These are phyloP conservation scores for Nakazawaea peltata DNA, from an alignment of 805 yeast species.

Conservation along the genomic window DNA sequence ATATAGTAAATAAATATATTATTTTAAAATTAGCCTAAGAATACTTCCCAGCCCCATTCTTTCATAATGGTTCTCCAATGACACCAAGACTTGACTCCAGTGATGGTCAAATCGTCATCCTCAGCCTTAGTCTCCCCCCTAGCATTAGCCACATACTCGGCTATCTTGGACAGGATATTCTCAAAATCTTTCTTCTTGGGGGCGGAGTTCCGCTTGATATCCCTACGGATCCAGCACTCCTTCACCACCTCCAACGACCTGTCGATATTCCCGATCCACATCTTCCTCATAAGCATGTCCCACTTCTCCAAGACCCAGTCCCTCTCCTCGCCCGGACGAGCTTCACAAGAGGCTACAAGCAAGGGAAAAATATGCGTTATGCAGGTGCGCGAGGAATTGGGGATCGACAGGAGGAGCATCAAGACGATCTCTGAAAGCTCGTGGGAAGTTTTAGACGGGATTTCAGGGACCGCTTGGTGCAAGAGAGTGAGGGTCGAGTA, in stretches of 20 bases:
- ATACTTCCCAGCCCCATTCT: conserved; percentile 73
- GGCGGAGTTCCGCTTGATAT: conserved; percentile 27
- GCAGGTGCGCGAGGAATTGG: conserved; percentile 46
- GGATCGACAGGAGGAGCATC: conserved; percentile 54
- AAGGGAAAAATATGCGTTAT: conserved; percentile 60
- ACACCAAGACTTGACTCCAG: conserved; percentile 38
- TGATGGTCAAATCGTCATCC: conserved; percentile 25
- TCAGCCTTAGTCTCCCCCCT: conserved; percentile 21
- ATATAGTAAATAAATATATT: neutral
- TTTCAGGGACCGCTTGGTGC: conserved; percentile 67
- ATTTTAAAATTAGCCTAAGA: conserved; percentile 35
- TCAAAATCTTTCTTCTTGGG: conserved; percentile 16
- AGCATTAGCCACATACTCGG: conserved; percentile 33
- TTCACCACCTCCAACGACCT: conserved; percentile 60
- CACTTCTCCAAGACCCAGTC: conserved; percentile 55
- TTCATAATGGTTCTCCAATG: conserved; percentile 69
- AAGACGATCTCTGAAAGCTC: conserved; percentile 53
- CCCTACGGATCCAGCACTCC: conserved; percentile 65
- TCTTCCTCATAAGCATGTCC: conserved; percentile 39
- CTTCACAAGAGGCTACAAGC: conserved; percentile 60
- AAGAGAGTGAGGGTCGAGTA: conserved; percentile 50
- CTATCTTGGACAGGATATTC: conserved; percentile 23
- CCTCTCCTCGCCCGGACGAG: conserved; percentile 47
- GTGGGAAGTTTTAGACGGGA: conserved; percentile 46
- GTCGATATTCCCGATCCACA: conserved; percentile 64